These are phyloP conservation scores for Plasmodium vivax DNA, from an alignment of 169 alveolate genomes.

Conservation along the genomic window DNA sequence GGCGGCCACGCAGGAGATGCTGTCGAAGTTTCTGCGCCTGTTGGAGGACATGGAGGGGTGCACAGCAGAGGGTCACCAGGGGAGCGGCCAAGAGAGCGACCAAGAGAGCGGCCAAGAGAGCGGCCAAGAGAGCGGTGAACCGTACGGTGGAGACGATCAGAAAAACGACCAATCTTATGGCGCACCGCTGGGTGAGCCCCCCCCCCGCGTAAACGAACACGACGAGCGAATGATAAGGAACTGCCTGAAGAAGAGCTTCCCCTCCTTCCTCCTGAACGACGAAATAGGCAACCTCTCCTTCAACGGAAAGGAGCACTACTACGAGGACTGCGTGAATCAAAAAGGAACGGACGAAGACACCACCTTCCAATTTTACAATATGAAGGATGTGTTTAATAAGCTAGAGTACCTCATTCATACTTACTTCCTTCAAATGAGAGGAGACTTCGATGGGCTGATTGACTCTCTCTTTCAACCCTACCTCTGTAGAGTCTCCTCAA, in stretches of 20 bases:
- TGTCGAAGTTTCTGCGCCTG: background rate
- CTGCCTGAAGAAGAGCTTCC: conserved; percentile 21
- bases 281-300: conserved; percentile 72
- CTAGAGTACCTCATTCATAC: conserved; percentile 74
- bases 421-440: conserved; percentile 74
- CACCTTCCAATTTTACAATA: conserved; percentile 66
- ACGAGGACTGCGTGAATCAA: conserved; percentile 1
- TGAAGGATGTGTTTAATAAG: conserved; percentile 74
- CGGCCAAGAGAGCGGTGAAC: background rate
- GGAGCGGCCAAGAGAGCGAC: too few species aligned
- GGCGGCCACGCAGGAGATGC: background rate
- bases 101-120: too few species aligned
- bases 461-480: conserved; percentile 81
- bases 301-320: conserved; percentile 9
- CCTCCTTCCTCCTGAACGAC: conserved; percentile 36
- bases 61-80: too few species aligned
- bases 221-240: conserved; percentile 8
- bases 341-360: conserved; percentile 55
- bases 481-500: conserved; percentile 78
- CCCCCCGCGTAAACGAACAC: background rate
- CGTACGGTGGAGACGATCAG: background rate
- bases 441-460: conserved; percentile 53
- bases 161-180: background rate
- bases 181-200: background rate
- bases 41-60: background rate